Percentiles rank a stretch among this genome's conserved stretches.
These are phyloP conservation scores for Neoascochyta sp. DNA, from an alignment of 2,329 filamentous ascomycete genomes.

Conservation along the genomic window DNA sequence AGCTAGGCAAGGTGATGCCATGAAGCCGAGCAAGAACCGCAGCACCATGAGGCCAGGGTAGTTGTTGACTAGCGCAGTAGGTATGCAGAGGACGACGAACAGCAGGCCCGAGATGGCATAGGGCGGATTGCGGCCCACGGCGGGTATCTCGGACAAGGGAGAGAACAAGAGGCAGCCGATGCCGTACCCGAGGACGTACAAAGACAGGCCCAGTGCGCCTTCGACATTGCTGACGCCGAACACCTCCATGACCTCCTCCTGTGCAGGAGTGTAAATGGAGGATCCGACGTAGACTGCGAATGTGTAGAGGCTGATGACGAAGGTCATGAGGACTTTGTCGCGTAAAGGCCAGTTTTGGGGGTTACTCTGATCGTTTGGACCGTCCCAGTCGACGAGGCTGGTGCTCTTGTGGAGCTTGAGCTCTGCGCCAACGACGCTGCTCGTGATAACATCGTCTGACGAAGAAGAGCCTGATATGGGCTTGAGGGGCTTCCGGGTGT, in stretches of 20 bases:
- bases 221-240: conserved; percentile 52
- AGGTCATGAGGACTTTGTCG: conserved; percentile 33
- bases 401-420: conserved; percentile 22
- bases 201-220: conserved; percentile 55
- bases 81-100: conserved; percentile 64
- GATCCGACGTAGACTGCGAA: conserved; percentile 55
- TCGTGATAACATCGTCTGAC: conserved; percentile 14
- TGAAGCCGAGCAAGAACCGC: conserved; percentile 36
- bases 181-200: conserved; percentile 61
- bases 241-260: conserved; percentile 45
- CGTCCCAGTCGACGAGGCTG: conserved; percentile 40
- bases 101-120: conserved; percentile 66
- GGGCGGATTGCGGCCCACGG: conserved; percentile 62
- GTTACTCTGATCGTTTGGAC: conserved; percentile 33
- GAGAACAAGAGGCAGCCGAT: conserved; percentile 62
- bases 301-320: conserved; percentile 50
- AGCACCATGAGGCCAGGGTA: conserved; percentile 60
- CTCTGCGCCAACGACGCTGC: conserved; percentile 13
- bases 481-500: conserved; percentile 12
- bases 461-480: conserved; percentile 15
- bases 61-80: conserved; percentile 59
- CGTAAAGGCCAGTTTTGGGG: conserved; percentile 35
- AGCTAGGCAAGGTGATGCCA: conserved; percentile 34
- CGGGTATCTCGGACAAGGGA: conserved; percentile 62
- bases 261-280: conserved; percentile 48